phyloP scores from a whole-genome alignment of 2,329 filamentous ascomycete species.

The Ceratocystis variospora region DNA sequence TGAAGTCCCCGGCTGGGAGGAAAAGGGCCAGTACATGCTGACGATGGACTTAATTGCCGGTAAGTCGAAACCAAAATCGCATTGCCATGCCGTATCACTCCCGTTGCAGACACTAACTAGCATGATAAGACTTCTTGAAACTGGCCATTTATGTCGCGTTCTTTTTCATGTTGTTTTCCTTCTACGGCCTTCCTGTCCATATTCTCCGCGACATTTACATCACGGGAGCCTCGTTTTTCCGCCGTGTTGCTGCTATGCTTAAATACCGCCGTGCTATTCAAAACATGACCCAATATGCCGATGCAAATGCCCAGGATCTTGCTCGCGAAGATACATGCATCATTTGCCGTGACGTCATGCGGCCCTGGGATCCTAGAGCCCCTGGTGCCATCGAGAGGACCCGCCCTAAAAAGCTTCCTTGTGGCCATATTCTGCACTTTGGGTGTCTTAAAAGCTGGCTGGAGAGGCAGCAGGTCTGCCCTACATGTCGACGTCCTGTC shows the following conservation, averaged over 20 bases:
- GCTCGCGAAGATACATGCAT: constrained; percentile 85
- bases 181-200: constrained; percentile 92
- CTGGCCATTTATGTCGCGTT: constrained; percentile 79
- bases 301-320: constrained; percentile 79
- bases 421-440: constrained; percentile 88
- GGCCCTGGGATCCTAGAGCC: constrained; percentile 49
- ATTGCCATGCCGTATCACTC: not conserved
- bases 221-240: constrained; percentile 81
- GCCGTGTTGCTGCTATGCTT: constrained; percentile 75
- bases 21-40: constrained; percentile 85
- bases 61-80: constrained; percentile 29
- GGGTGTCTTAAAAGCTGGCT: constrained; percentile 94
- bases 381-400: constrained; percentile 66
- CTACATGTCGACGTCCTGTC: constrained; percentile 79
- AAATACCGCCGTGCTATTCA: constrained; percentile 82
- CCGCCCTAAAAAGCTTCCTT: constrained; percentile 89
- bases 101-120: not conserved
- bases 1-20: constrained; percentile 91
- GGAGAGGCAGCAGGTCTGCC: constrained; percentile 92
- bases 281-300: constrained; percentile 89
- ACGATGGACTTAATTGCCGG: constrained; percentile 73
- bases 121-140: constrained; percentile 64
- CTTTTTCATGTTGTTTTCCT: constrained; percentile 82
- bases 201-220: constrained; percentile 93
- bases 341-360: constrained; percentile 94